Base-by-base conservation (phyloP, 2,329 filamentous ascomycete genomes). In the Didymella pomorum region DNA sequence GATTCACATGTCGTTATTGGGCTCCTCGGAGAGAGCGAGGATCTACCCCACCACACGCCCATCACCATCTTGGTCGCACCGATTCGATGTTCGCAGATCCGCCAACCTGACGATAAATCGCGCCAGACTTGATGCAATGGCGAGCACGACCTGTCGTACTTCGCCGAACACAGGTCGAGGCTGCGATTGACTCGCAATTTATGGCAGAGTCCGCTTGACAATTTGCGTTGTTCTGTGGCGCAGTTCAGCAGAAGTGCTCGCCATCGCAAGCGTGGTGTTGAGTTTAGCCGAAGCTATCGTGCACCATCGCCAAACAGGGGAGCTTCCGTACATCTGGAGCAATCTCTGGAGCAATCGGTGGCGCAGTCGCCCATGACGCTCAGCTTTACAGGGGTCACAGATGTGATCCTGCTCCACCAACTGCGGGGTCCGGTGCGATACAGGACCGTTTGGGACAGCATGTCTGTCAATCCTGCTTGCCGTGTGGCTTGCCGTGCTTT, bases 321-420 rank as follows among this genome's bases (percentile, higher is more conserved):
- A 23, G 11, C 39, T 26, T 16, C 41, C 45, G 50, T 46, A 46
- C 41, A 29, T 58, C 56, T 58, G 45, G 56, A 58, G 50, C 46
- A 29, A 50, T 42, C 51, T 58, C 56, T 58, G 45, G 56, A 58
- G 50, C 46, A 29, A 50, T 42, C 51, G 54, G 56, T 58, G 56
- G 56, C 56, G 56, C 56, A 58, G 50, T 47, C 44, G 41, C 37
- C 50, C 45, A 46, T 54, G 39, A 50, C 45, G 39, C 45, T 58
- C 56, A 58, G 51, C 45, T 54, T 37, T 48, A 26, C 56, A 54
- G 56, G 56, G 56, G 29, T 49, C 25, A n/a, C 37, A 53, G 55
- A 53, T 41, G 35, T 29, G 45, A 35, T 50, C 51, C 26, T 49
- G 49, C 56, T 58, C 56, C 50, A 58, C 50, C 41, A 58, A 58